phyloP scores from a whole-genome alignment of 1,284 basidiomycete species.

The Heterobasidion irregulare region DNA sequence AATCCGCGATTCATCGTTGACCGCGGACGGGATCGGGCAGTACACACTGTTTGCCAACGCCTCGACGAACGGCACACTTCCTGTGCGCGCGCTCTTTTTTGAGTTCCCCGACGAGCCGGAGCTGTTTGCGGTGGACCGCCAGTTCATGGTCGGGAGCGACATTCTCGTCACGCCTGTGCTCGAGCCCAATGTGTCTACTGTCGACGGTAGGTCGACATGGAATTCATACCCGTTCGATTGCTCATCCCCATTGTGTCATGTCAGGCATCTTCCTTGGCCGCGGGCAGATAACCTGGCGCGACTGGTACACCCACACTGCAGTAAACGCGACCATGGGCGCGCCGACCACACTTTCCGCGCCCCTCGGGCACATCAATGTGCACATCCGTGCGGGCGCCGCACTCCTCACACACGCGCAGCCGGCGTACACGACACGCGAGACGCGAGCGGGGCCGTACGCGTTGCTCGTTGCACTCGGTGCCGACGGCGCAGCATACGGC shows the following conservation, averaged over 20 bases:
- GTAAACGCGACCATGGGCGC: conserved; percentile 29
- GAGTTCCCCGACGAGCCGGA: conserved; percentile 67
- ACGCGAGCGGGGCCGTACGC: conserved; percentile 46
- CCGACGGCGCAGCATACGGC: conserved; percentile 40
- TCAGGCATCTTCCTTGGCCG: conserved; percentile 55
- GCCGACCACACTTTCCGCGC: conserved; percentile 42
- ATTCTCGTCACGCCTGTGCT: conserved; percentile 72
- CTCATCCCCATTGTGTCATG: background rate
- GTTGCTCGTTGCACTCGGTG: conserved; percentile 44
- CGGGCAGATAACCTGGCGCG: conserved; percentile 58
- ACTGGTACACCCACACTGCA: conserved; percentile 65
- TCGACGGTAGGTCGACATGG: conserved; percentile 31
- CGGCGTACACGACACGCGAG: conserved; percentile 51
- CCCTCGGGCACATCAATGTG: conserved; percentile 63
- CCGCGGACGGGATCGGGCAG: conserved; percentile 21
- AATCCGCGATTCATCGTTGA: conserved; percentile 1
- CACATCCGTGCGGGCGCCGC: conserved; percentile 55
- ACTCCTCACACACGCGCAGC: conserved; percentile 45
- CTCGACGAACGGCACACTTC: conserved; percentile 54
- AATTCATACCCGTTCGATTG: background rate
- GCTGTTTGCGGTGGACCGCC: conserved; percentile 53
- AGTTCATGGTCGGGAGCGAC: conserved; percentile 64
- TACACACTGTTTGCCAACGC: conserved; percentile 72
- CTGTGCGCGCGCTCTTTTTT: conserved; percentile 67
- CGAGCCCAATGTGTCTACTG: conserved; percentile 44